Conservation (phyloP, 192 early-diverging fungal species). For the Polychytrium aggregatum region DNA sequence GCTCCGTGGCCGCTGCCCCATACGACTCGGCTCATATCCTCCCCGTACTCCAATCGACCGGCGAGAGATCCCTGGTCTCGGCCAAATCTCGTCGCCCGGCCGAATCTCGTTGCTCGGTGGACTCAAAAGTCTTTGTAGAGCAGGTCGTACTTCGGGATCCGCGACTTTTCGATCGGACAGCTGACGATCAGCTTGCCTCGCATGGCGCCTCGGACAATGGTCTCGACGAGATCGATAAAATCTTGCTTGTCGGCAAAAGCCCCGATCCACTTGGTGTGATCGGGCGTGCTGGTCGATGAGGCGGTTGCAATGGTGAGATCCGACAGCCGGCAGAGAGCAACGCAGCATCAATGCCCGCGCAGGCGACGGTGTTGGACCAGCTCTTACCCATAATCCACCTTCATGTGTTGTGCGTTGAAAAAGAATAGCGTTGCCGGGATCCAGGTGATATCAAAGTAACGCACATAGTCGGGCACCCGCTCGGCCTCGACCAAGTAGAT, state of each 20-base stretch:
- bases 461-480: neutral
- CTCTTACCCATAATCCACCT: conserved; percentile 6
- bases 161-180: conserved; percentile 6
- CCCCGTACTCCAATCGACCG: too few relatives aligned
- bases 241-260: conserved; percentile 10
- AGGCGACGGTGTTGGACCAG: too few relatives aligned
- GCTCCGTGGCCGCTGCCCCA: too few relatives aligned
- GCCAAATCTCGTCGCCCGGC: too few relatives aligned
- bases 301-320: too few relatives aligned
- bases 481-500: conserved; percentile 3
- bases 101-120: too few relatives aligned
- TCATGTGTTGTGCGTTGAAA: conserved; percentile 5
- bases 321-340: too few relatives aligned
- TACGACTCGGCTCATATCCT: too few relatives aligned
- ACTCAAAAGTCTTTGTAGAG: conserved; percentile 11
- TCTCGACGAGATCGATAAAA: conserved; percentile 11
- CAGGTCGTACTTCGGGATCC: conserved; percentile 8
- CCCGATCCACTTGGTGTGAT: conserved; percentile 15
- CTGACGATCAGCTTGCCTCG: conserved; percentile 7
- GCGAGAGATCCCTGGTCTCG: too few relatives aligned
- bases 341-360: too few relatives aligned
- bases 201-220: conserved; percentile 6
- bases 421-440: conserved; percentile 5
- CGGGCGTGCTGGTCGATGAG: conserved; percentile 3
- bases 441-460: conserved; percentile 2